Evolutionary conservation across 2,329 filamentous ascomycete species (phyloP).

Genomic region (Daldinia sp.): DNA sequence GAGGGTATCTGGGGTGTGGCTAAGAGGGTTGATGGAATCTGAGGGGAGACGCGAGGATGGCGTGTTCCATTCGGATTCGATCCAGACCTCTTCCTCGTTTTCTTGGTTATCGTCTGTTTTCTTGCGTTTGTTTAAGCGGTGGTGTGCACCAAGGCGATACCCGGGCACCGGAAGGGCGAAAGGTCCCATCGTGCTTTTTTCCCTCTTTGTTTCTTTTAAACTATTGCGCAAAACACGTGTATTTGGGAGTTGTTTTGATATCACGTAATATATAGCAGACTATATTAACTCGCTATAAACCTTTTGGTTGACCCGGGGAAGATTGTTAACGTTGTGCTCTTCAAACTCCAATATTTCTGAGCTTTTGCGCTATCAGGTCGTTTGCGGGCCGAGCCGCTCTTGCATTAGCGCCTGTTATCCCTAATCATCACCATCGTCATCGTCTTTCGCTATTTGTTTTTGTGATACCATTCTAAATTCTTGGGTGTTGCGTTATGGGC

Average conservation of each 20-base stretch:
- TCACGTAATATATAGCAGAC: neutral
- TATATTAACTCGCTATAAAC: neutral
- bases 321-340: conserved; percentile 1
- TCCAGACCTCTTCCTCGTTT: conserved; percentile 3
- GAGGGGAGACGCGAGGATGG: conserved; percentile 46
- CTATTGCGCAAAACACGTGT: neutral
- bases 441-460: neutral
- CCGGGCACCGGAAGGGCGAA: conserved; percentile 50
- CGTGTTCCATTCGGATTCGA: conserved; percentile 25
- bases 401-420: conserved; percentile 32
- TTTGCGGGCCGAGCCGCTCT: conserved; percentile 38
- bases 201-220: too few relatives aligned
- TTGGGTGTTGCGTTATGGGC: neutral
- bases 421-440: neutral
- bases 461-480: neutral
- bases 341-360: conserved; percentile 4
- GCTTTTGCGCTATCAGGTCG: neutral
- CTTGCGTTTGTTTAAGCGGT: conserved; percentile 52
- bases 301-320: neutral
- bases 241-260: neutral
- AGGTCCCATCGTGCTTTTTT: conserved; percentile 41
- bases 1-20: conserved; percentile 64
- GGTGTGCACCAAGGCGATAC: conserved; percentile 47
- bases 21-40: conserved; percentile 66
- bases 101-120: conserved; percentile 31